phyloP scores from a whole-genome alignment of 208 protist genomes.

The Trypanosoma cruzi region DNA sequence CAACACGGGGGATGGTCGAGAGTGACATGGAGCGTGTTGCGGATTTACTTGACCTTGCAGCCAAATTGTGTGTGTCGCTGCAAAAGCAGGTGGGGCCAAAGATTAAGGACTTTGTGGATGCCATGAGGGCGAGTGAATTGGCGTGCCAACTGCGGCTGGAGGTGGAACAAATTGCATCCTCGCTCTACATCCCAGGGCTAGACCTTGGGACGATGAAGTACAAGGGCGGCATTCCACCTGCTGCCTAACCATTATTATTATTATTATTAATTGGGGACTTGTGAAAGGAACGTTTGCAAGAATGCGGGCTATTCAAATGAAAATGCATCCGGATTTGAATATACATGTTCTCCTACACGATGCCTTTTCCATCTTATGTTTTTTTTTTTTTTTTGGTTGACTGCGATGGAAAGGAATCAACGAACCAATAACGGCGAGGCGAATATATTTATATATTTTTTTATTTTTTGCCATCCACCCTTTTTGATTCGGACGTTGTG shows the following conservation, averaged over 20 bases:
- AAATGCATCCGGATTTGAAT: too few relatives aligned
- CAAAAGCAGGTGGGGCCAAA: constrained; percentile 57
- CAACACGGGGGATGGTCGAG: constrained; percentile 94
- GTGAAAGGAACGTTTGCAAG: too few relatives aligned
- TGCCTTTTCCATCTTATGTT: too few relatives aligned
- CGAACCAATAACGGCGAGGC: too few relatives aligned
- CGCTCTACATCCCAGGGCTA: constrained; percentile 90
- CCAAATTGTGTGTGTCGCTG: constrained; percentile 83
- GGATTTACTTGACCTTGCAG: constrained; percentile 88
- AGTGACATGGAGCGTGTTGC: constrained; percentile 91
- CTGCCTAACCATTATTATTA: constrained; percentile 15
- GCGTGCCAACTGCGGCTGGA: constrained; percentile 70
- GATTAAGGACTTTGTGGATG: constrained; percentile 80
- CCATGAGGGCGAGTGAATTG: constrained; percentile 36
- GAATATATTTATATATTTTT: too few relatives aligned
- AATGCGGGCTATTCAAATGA: too few relatives aligned
- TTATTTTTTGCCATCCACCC: too few relatives aligned
- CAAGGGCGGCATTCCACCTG: constrained; percentile 54
- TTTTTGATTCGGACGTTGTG: too few relatives aligned
- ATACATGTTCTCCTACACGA: too few relatives aligned
- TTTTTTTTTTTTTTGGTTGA: too few relatives aligned
- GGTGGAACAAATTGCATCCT: constrained; percentile 80
- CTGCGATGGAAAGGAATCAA: too few relatives aligned
- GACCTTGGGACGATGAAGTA: constrained; percentile 71
- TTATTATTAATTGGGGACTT: too few relatives aligned